These are phyloP conservation scores for Phellinidium pouzarii DNA, from an alignment of 1,284 basidiomycete species.

Conservation along the genomic window DNA sequence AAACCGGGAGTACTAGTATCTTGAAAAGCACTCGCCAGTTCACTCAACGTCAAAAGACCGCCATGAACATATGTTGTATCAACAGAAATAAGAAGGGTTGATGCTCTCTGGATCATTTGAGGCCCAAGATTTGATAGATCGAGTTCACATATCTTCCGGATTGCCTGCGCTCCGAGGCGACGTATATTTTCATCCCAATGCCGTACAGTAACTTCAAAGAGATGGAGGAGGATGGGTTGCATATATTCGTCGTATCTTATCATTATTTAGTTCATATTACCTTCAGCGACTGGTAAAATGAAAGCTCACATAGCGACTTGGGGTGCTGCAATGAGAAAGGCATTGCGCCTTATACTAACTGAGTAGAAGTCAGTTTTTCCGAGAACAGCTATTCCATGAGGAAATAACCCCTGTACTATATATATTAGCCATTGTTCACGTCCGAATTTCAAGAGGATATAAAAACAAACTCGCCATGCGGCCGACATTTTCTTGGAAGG, in stretches of 20 bases:
- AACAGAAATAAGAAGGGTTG: conserved; percentile 60
- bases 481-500: conserved; percentile 96
- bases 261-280: background rate
- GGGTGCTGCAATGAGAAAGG: conserved; percentile 79
- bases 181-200: conserved; percentile 92
- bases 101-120: conserved; percentile 44
- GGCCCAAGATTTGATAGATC: conserved; percentile 52
- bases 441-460: background rate
- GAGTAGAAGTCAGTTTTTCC: conserved; percentile 93
- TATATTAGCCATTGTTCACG: conserved; percentile 16
- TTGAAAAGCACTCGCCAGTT: conserved; percentile 55
- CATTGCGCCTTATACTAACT: conserved; percentile 78
- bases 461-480: conserved; percentile 59
- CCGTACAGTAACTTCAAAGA: conserved; percentile 68
- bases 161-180: conserved; percentile 70
- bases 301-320: conserved; percentile 73
- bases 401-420: conserved; percentile 66
- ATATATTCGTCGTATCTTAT: conserved; percentile 68
- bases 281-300: conserved; percentile 8
- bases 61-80: conserved; percentile 80
- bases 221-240: conserved; percentile 62
- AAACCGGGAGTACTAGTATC: conserved; percentile 27
- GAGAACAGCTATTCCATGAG: conserved; percentile 91
- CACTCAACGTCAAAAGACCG: conserved; percentile 65
- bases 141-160: conserved; percentile 61